Conservation (phyloP, 805 yeast species). For the Wickerhamomyces hampshirensis region DNA sequence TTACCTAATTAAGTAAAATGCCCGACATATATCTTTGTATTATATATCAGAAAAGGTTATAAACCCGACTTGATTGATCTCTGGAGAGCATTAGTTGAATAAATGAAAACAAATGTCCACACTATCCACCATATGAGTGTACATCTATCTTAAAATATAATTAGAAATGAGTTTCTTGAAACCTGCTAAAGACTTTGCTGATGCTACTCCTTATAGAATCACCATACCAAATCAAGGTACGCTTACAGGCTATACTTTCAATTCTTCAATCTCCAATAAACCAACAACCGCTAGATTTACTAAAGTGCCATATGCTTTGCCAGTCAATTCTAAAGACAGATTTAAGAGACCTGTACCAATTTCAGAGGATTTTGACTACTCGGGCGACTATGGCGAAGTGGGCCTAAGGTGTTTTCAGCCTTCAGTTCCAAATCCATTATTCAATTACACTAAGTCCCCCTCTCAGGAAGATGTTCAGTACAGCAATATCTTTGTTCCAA, state of each 20-base stretch:
- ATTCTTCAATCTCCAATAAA: conserved; percentile 6
- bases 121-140: too few species aligned
- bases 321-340: conserved; percentile 28
- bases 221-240: conserved; percentile 19
- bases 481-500: conserved; percentile 36
- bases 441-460: conserved; percentile 16
- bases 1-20: too few species aligned
- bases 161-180: too few species aligned
- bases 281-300: conserved; percentile 25
- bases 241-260: conserved; percentile 24
- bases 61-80: too few species aligned
- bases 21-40: too few species aligned
- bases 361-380: conserved; percentile 31
- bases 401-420: conserved; percentile 37
- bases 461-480: conserved; percentile 30
- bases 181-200: too few species aligned
- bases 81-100: too few species aligned
- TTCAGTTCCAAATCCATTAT: conserved; percentile 25
- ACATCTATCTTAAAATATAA: too few species aligned
- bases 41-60: too few species aligned
- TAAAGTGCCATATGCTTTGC: conserved; percentile 31
- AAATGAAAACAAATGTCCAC: too few species aligned
- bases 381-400: conserved; percentile 33
- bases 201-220: conserved; percentile 5
- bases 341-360: conserved; percentile 31